A percentile compares a stretch with the other conserved stretches of the same genome.
These are phyloP conservation scores for Colletotrichum aenigma DNA, from an alignment of 2,329 filamentous ascomycete genomes.

Conservation along the genomic window DNA sequence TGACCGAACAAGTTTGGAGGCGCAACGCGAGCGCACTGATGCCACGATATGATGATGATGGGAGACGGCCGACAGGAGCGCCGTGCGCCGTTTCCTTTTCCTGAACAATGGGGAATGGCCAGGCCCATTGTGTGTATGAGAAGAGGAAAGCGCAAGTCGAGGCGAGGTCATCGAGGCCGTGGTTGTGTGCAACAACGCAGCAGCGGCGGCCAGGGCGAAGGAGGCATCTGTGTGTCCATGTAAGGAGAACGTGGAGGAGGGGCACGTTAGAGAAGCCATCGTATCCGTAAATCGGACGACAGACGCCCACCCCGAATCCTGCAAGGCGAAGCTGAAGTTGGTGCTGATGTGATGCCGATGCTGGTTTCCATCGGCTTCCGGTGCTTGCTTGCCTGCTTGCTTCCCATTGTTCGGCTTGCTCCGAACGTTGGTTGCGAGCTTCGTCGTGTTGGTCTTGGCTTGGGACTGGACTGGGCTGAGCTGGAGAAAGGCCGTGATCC, in stretches of 20 bases:
- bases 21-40: constrained; percentile 14
- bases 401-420: background rate
- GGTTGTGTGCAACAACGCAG: background rate
- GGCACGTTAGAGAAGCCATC: background rate
- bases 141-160: background rate
- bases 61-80: background rate
- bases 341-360: background rate
- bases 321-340: background rate
- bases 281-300: background rate
- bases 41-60: background rate
- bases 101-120: background rate
- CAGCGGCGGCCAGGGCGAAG: background rate
- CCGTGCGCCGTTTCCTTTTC: background rate
- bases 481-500: background rate
- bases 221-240: background rate
- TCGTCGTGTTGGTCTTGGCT: background rate
- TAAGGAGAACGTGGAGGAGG: background rate
- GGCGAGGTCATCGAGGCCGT: background rate
- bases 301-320: background rate
- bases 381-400: background rate
- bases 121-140: background rate
- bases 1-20: constrained; percentile 17
- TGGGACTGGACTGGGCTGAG: background rate
- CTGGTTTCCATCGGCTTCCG: background rate
- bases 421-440: background rate